phyloP scores from a whole-genome alignment of 2,329 filamentous ascomycete species.

The Purpureocillium takamizusanense region DNA sequence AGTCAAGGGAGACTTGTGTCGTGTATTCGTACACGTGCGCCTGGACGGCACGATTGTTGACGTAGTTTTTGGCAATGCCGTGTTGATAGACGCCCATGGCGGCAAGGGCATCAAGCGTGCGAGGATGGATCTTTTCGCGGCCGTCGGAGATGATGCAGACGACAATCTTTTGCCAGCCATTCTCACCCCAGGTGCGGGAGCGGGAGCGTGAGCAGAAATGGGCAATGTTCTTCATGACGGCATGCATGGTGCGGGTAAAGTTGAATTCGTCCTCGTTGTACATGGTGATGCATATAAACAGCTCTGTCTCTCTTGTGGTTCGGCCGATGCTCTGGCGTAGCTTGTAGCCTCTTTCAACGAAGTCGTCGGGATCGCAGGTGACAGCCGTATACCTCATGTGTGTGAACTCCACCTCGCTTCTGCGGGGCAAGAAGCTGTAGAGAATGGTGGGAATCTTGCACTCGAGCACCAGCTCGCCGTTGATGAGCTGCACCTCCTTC shows the following conservation, averaged over 20 bases:
- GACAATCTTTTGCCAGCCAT: constrained; percentile 98
- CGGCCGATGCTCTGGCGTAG: constrained; percentile 82
- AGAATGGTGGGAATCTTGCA: constrained; percentile 99
- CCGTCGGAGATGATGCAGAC: constrained; percentile 95
- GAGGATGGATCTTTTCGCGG: constrained; percentile 78
- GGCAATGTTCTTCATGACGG: constrained; percentile 95
- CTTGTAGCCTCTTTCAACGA: constrained; percentile 80
- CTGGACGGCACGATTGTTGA: constrained; percentile 91
- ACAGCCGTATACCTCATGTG: constrained; percentile 98
- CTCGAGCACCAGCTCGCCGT: constrained; percentile 93
- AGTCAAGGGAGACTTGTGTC: constrained; percentile 90
- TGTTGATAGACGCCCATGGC: constrained; percentile 98
- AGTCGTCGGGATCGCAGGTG: constrained; percentile 96
- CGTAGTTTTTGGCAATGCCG: constrained; percentile 95
- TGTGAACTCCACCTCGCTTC: constrained; percentile 92
- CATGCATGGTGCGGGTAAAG: constrained; percentile 97
- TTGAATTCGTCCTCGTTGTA: constrained; percentile 97
- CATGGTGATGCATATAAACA: constrained; percentile 97
- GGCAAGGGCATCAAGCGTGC: constrained; percentile 87
- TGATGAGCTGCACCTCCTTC: constrained; percentile 93
- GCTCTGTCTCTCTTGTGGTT: constrained; percentile 80
- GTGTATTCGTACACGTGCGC: constrained; percentile 99
- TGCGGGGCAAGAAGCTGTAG: constrained; percentile 88
- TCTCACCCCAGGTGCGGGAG: constrained; percentile 92
- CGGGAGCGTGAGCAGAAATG: constrained; percentile 92